Evolutionary conservation across 371 early-diverging fungal species (phyloP), one percentile per base, ranked within the genome.

Genomic region (Mortierella polycephala): DNA sequence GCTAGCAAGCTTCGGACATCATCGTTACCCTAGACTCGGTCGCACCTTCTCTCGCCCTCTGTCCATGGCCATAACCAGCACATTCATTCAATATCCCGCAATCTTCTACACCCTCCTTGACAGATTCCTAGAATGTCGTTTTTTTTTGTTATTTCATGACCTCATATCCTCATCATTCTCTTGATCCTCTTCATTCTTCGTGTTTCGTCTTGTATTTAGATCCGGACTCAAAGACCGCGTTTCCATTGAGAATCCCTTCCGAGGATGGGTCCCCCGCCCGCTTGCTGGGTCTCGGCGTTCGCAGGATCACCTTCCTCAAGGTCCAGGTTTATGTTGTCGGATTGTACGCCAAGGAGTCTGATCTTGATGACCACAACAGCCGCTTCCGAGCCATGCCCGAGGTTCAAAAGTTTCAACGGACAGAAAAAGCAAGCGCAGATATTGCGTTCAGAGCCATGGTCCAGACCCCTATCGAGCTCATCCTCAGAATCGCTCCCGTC

Each of bases 251-350:
- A 42, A 83, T 83, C 45, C 64, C 57, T 9, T 67, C 81, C 30
- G 67, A 77, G 59, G 79, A 83, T n/a, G 83, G 71, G 46, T 75
- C 77, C 4, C 73, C 69, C 14, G 83, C 83, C 52, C 81, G 83
- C 5, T 67, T 92, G 7, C 67, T 93, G 46, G 93, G 93, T 7
- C 81, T 90, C 8, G 93, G 93, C 49, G 86, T 87, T 5, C 87
- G 93, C 52, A 87, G 86, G 74, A 91, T 92, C 20, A 89, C 89
- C 11, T 91, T 93, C 56, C 74, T 93, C 18, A 86, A 87, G 42
- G 70, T 93, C 59, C 86, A 87, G 67, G 93, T 92, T 8, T 93
- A 91, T 55, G 86, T 88, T 0, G 68, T 91, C 10, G 91, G 89
- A 7, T 62, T 92, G 57, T 93, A 93, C 69, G 83, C 85, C 81